phyloP scores from a whole-genome alignment of 108 stramenopile genomes.

The Cyclostephanos invisitatus region DNA sequence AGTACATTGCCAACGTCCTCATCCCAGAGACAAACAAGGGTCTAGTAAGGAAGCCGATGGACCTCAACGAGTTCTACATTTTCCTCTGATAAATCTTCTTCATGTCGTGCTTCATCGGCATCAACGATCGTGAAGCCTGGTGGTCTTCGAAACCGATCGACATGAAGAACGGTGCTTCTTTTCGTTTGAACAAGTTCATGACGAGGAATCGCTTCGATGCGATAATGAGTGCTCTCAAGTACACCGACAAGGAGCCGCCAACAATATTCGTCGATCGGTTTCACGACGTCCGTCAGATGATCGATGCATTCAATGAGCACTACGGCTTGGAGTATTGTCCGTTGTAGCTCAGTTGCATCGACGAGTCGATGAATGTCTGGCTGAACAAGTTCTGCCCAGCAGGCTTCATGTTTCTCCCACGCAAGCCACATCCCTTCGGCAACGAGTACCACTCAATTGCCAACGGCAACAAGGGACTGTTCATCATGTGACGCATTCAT shows the following conservation, averaged over 20 bases:
- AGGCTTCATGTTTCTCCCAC: constrained; percentile 16
- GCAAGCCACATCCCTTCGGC: neutral
- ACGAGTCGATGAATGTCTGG: constrained; percentile 26
- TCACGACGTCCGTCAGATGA: constrained; percentile 25
- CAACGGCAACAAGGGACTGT: constrained; percentile 4
- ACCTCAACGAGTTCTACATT: neutral
- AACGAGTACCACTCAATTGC: constrained; percentile 29
- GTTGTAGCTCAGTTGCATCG: constrained; percentile 27
- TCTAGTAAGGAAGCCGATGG: neutral
- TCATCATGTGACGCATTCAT: constrained; percentile 7
- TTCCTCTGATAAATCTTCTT: constrained; percentile 10
- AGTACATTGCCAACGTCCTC: too few species aligned
- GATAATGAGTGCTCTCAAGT: neutral
- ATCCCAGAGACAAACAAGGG: constrained; percentile 11
- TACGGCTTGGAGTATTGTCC: constrained; percentile 12
- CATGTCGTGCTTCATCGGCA: constrained; percentile 22
- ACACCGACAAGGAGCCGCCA: neutral
- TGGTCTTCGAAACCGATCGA: constrained; percentile 1
- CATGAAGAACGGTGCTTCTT: constrained; percentile 7
- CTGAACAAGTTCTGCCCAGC: constrained; percentile 25
- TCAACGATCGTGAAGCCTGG: neutral
- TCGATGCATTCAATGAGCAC: constrained; percentile 29
- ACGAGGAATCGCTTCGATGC: neutral
- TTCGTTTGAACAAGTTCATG: constrained; percentile 17
- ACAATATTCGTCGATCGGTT: constrained; percentile 10